Evolutionary conservation across 139 green algal genomes (phyloP), one percentile per base, ranked within the genome.

Genomic region (Limnomonas spitsbergensis): DNA sequence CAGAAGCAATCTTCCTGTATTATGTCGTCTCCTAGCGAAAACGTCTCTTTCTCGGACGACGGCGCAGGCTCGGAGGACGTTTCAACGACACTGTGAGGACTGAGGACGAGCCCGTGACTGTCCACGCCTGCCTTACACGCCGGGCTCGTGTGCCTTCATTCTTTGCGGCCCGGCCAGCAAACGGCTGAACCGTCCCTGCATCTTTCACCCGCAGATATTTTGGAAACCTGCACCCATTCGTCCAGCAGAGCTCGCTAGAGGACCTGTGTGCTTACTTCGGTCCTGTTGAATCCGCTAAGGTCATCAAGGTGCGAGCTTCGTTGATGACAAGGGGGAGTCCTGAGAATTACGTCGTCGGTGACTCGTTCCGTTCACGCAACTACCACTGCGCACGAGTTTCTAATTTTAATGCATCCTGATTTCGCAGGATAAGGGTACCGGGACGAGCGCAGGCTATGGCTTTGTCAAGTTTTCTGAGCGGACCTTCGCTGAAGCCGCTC

Each of bases 231-330:
- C 88, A 93, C 78, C 86, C 88, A 26, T 91, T 82, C 77, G 87
- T 93, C 0, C 87, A 69, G 2, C 85, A 92, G 38, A n/a, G 52
- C 6, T 77, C 78, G 38, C 86, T 94, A 67, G 80, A 87, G 67
- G 89, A 86, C 4, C 75, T 88, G 2, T 89, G 84, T 76, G 70
- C 78, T 2, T 83, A 86, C 31, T 75, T 87, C 38, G 87, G 87
- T 27, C 40, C 73, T 2, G 79, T 91, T 37, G 73, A 80, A 38
- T 72, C 4, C 27, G 39, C 87, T 40, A 91, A 91, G 71, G 76
- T 93, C 77, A 91, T 93, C 3, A 90, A 88, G 47, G 89, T 90
- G 61, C n/a, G n/a, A n/a, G n/a, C n/a, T n/a, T n/a, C n/a, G n/a
- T n/a, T n/a, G n/a, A n/a, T n/a, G n/a, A n/a, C n/a, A n/a, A n/a